Evolutionary conservation across 176 grass and related monocot genomes (phyloP).

Genomic region (Carex myosuroides): DNA sequence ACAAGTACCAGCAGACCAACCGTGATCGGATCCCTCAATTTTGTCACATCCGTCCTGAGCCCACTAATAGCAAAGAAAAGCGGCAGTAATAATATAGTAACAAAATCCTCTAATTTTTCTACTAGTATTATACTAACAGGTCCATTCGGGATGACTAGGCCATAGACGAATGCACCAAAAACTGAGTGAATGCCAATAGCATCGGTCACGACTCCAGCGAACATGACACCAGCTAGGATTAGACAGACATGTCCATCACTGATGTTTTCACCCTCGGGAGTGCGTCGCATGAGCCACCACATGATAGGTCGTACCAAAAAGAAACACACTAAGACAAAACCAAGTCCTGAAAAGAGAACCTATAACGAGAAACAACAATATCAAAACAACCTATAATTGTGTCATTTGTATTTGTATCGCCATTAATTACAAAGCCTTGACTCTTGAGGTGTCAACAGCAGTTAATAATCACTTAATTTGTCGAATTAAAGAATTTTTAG

Average conservation of each 20-base stretch:
- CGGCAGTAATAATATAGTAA: conserved; percentile 46
- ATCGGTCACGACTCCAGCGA: conserved; percentile 52
- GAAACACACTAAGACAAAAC: conserved; percentile 65
- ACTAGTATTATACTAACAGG: conserved; percentile 43
- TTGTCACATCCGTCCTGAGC: conserved; percentile 42
- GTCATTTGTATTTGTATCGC: background rate
- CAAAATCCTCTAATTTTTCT: conserved; percentile 71
- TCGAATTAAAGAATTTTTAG: background rate
- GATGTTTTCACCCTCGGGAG: conserved; percentile 52
- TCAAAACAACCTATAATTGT: background rate
- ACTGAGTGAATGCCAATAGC: conserved; percentile 62
- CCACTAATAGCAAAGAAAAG: conserved; percentile 69
- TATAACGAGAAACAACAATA: background rate
- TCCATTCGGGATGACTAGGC: conserved; percentile 56
- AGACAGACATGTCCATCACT: conserved; percentile 51
- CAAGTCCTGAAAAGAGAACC: conserved; percentile 45
- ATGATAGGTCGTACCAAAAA: conserved; percentile 52
- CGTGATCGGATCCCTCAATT: conserved; percentile 30
- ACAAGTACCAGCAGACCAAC: conserved; percentile 47
- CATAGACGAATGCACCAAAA: conserved; percentile 73
- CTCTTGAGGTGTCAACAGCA: background rate
- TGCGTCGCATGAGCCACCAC: conserved; percentile 56
- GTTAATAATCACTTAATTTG: background rate
- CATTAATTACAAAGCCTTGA: background rate
- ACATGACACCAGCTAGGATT: conserved; percentile 60